Evolutionary conservation across 192 early-diverging fungal species (phyloP).

Genomic region (Coemansia nantahalensis): DNA sequence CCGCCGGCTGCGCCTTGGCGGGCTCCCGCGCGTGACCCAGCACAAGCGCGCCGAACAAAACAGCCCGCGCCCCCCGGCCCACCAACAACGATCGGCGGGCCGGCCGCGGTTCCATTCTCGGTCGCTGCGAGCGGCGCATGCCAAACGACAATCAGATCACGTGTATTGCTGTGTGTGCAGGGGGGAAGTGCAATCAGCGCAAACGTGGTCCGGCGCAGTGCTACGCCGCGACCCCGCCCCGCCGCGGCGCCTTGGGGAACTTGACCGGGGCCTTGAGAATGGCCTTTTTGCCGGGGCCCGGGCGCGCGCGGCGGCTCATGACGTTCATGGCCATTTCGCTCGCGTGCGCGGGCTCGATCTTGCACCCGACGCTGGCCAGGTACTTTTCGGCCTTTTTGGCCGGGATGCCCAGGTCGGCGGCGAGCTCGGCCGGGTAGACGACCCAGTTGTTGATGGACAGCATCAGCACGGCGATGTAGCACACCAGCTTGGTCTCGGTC

Average conservation of each 20-base stretch:
- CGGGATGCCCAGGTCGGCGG: slow-evolving; percentile 60
- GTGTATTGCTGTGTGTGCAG: too few species aligned
- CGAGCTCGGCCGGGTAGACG: slow-evolving; percentile 59
- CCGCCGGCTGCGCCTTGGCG: too few species aligned
- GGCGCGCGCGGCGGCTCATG: slow-evolving; percentile 10
- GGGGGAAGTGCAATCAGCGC: too few species aligned
- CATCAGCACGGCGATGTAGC: slow-evolving; percentile 70
- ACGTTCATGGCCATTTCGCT: slow-evolving; percentile 20
- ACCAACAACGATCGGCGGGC: too few species aligned
- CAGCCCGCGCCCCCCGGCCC: too few species aligned
- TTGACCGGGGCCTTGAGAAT: slow-evolving; percentile 48
- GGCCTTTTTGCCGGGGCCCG: slow-evolving; percentile 25
- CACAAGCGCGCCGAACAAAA: too few species aligned
- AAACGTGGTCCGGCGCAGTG: too few species aligned
- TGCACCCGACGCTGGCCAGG: slow-evolving; percentile 49
- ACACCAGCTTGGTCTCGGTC: slow-evolving; percentile 71
- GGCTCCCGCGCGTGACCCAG: too few species aligned
- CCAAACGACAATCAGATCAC: too few species aligned
- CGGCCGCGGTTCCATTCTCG: too few species aligned
- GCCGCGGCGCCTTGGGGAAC: slow-evolving; percentile 45
- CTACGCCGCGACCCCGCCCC: too few species aligned
- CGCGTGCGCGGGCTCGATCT: slow-evolving; percentile 30
- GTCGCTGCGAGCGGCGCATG: too few species aligned
- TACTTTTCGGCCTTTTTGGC: slow-evolving; percentile 38
- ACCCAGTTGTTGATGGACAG: slow-evolving; percentile 72